Evolutionary conservation across 2,329 filamentous ascomycete species (phyloP).

Genomic region (Sarocladium brachiariae): DNA sequence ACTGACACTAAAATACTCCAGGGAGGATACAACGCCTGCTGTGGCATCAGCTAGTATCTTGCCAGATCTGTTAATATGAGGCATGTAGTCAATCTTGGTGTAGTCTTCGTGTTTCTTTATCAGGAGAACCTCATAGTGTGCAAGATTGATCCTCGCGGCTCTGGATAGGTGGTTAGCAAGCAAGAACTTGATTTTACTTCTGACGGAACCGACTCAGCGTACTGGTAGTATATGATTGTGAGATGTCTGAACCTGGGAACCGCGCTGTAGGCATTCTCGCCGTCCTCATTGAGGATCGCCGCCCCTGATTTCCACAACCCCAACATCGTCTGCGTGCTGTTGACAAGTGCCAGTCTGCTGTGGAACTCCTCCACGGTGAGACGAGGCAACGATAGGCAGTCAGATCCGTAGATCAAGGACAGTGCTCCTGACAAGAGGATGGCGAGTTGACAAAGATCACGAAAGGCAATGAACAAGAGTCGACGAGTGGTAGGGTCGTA

Average conservation of each 20-base stretch:
- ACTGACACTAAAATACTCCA: background rate
- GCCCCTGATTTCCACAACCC: background rate
- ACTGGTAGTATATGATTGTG: background rate
- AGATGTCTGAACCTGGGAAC: background rate
- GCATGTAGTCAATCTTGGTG: background rate
- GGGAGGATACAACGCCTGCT: background rate
- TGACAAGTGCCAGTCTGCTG: background rate
- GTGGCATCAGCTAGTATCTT: background rate
- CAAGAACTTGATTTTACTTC: background rate
- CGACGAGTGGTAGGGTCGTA: background rate
- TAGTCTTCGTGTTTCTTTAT: background rate
- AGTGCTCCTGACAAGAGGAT: background rate
- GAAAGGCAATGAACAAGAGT: background rate
- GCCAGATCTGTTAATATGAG: background rate
- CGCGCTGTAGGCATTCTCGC: background rate
- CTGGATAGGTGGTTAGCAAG: background rate
- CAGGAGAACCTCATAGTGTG: background rate
- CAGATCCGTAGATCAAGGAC: background rate
- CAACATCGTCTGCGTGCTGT: background rate
- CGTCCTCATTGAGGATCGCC: background rate
- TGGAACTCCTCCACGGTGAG: background rate
- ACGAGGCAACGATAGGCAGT: background rate
- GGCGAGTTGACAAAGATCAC: background rate
- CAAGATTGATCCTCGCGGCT: background rate
- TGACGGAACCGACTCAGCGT: background rate